Base-by-base conservation (phyloP, 495 filamentous ascomycete genomes). In the Penicillium cinerascens region DNA sequence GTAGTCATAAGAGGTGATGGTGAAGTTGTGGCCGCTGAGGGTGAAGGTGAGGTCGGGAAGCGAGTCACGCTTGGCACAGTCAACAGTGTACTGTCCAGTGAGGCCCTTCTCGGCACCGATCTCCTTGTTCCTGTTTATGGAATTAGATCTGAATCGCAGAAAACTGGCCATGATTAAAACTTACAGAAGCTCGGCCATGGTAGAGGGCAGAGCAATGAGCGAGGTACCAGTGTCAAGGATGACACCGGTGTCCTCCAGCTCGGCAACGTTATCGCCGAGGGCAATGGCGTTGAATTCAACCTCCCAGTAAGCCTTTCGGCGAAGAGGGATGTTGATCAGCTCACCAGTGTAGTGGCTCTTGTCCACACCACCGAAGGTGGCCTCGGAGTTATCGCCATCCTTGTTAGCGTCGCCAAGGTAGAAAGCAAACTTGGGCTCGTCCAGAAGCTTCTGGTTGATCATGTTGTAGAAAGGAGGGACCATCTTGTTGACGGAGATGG, bases 221-320 rank as follows among this genome's bases (percentile, higher is more conserved):
- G 95, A 99, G 68, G 95, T 99, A 58, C 95, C 95, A 51, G 95
- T 99, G 80, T 99, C 95, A 43, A 99, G 86, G 52, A 99, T 97
- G 58, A 90, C 87, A 76, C 95, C 95, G 41, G 91, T 96, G 78
- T 88, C 81, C 41, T 96, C 91, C 47, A 97, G 85, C 60, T 93
- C 87, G 55, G 93, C 93, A 55, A 81, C 82, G 51, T 82, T 78
- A 16, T 88, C 80, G 54, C 93, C 95, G 55, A 96, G 92, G 42
- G 84, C 82, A 74, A 99, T 92, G 41, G 89, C 78, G 63, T 97
- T 87, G 55, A 97, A 84, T 58, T 97, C 91, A 22, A 97, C 92
- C 79, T 99, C 95, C 95, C 95, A 99, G 81, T 99, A 99, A 36
- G 95, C 95, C 86, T 97, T 97, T 65, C 95, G 89, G 68, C 93